A percentile compares a stretch with the other conserved stretches of the same genome.
These are phyloP conservation scores for Hippophae rhamnoides DNA, from an alignment of 306 rosid species.

Conservation along the genomic window DNA sequence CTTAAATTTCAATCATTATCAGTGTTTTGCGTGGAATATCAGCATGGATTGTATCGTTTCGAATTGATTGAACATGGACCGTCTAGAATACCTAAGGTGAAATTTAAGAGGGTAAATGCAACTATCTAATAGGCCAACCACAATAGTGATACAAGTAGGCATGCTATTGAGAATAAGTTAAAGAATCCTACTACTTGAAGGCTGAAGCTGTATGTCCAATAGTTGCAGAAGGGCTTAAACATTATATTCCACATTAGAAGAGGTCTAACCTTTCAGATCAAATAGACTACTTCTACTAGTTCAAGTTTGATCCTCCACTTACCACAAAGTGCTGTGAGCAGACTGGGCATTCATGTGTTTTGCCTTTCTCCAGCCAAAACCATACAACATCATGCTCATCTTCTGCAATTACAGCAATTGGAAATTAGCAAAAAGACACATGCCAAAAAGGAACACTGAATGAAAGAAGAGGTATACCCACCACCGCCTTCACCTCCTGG, in stretches of 20 bases:
- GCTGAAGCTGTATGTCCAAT: too few relatives aligned
- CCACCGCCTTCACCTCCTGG: slow-evolving; percentile 95
- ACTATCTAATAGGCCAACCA: background rate
- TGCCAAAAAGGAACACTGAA: slow-evolving; percentile 1
- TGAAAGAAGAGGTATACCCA: slow-evolving; percentile 28
- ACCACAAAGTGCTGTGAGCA: slow-evolving; percentile 87
- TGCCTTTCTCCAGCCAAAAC: slow-evolving; percentile 94
- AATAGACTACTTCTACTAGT: background rate
- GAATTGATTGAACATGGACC: background rate
- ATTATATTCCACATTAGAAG: background rate
- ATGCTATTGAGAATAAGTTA: too few relatives aligned
- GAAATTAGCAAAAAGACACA: slow-evolving; percentile 1
- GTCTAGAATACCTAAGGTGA: background rate
- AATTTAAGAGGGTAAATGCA: background rate
- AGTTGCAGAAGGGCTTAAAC: background rate
- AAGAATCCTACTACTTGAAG: too few relatives aligned
- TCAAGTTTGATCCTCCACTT: slow-evolving; percentile 24
- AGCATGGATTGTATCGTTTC: background rate
- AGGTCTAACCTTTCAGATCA: background rate
- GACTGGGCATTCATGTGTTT: slow-evolving; percentile 87
- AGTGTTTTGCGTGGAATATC: background rate
- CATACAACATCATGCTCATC: slow-evolving; percentile 98
- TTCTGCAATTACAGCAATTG: slow-evolving; percentile 41
- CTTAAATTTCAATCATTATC: background rate
- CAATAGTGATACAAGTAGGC: background rate